A percentile compares a stretch with the other conserved stretches of the same genome.
Evolutionary conservation across 208 protist species (phyloP).

Genomic region (Trypanosoma brucei): DNA sequence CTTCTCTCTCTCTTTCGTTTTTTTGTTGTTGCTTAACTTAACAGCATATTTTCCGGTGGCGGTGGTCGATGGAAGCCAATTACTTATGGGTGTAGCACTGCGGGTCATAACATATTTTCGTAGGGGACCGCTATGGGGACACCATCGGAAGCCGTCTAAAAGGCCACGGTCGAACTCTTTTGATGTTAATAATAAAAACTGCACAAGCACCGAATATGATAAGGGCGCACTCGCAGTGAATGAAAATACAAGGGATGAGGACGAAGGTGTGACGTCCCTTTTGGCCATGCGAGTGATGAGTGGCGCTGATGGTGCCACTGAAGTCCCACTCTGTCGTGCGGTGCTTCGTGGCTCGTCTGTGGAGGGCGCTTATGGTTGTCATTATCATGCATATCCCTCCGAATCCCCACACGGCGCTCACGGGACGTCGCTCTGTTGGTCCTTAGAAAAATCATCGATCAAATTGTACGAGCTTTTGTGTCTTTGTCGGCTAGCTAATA

Average conservation of each 20-base stretch:
- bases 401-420: conserved; percentile 36
- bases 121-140: neutral
- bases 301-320: conserved; percentile 1
- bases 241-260: neutral
- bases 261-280: conserved; percentile 6
- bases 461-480: conserved; percentile 36
- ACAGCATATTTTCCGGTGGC: neutral
- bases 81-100: conserved; percentile 12
- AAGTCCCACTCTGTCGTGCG: conserved; percentile 29
- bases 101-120: neutral
- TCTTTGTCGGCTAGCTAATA: conserved; percentile 74
- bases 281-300: conserved; percentile 17
- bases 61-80: neutral
- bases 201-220: no score
- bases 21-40: neutral
- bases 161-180: neutral
- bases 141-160: neutral
- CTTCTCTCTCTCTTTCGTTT: conserved; percentile 11
- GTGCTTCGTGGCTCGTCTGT: conserved; percentile 35
- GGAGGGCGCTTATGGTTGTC: conserved; percentile 54
- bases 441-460: conserved; percentile 20
- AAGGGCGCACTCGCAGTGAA: neutral
- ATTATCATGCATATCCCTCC: conserved; percentile 63
- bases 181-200: no score
- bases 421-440: conserved; percentile 66